Conservation (phyloP, 768 basidiomycete genomes). For the Tephrocybe sp. region DNA sequence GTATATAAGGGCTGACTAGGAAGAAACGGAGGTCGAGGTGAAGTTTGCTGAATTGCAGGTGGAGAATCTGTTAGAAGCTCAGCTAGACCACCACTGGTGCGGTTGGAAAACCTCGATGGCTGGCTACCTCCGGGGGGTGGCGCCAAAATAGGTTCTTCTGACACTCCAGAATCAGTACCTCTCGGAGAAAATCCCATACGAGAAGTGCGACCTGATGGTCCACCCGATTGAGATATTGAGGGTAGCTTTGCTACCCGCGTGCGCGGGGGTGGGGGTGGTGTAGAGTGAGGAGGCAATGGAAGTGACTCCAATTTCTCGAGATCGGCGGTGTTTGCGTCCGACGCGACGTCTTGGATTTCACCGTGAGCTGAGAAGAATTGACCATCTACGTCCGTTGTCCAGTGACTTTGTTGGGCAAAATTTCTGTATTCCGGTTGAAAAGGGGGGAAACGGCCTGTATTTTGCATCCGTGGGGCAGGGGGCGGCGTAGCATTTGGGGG, state of each 20-base stretch:
- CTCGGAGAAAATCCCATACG: background rate
- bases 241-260: background rate
- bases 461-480: too few relatives aligned
- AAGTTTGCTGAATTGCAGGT: too few relatives aligned
- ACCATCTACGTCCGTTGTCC: conserved; percentile 1
- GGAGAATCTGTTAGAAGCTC: too few relatives aligned
- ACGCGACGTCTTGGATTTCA: conserved; percentile 2
- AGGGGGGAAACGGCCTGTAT: too few relatives aligned
- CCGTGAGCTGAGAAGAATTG: background rate
- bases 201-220: background rate
- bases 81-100: too few relatives aligned
- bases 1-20: background rate
- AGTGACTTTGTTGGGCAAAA: too few relatives aligned
- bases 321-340: conserved; percentile 7
- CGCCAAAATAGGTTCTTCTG: background rate
- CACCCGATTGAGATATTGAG: background rate
- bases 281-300: conserved; percentile 1
- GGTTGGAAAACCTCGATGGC: too few relatives aligned
- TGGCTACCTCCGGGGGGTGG: background rate
- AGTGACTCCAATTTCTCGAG: conserved; percentile 6
- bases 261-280: conserved; percentile 1
- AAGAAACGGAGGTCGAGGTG: conserved; percentile 2
- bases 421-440: too few relatives aligned
- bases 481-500: too few relatives aligned
- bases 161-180: background rate